These are phyloP conservation scores for Ascochyta viciae-villosae DNA, from an alignment of 2,329 filamentous ascomycete genomes.

Conservation along the genomic window DNA sequence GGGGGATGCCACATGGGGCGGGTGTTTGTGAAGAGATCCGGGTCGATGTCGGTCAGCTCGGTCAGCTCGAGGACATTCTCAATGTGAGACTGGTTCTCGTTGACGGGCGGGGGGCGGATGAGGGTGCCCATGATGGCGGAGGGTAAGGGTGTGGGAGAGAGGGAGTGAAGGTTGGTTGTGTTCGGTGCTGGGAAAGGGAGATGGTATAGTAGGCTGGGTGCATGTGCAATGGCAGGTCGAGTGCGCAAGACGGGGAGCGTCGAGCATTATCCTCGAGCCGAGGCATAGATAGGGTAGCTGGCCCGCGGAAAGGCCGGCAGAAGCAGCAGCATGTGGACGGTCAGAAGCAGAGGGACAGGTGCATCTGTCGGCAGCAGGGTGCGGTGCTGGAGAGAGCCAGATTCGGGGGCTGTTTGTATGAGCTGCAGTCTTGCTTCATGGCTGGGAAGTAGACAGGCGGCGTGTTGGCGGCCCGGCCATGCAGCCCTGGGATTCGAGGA, in stretches of 20 bases:
- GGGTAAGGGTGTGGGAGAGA: not conserved
- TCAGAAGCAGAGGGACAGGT: not conserved
- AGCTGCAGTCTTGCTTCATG: too few species aligned
- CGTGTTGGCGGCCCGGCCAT: too few species aligned
- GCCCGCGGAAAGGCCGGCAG: constrained; percentile 4
- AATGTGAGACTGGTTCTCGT: constrained; percentile 77
- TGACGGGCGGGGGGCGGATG: constrained; percentile 75
- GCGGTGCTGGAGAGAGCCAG: too few species aligned
- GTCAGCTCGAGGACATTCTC: constrained; percentile 91
- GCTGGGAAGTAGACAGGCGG: not conserved
- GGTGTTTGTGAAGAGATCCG: constrained; percentile 93
- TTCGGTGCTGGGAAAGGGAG: too few species aligned
- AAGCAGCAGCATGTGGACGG: not conserved
- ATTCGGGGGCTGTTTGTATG: too few species aligned
- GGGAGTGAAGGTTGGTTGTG: not conserved
- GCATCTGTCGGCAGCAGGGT: too few species aligned
- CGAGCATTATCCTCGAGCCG: constrained; percentile 25
- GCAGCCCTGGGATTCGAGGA: too few species aligned
- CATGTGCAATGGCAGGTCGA: constrained; percentile 7
- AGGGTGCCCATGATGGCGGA: constrained; percentile 61
- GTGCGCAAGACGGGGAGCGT: constrained; percentile 5
- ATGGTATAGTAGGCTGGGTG: not conserved
- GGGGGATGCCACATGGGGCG: constrained; percentile 90
- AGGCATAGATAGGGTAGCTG: constrained; percentile 22
- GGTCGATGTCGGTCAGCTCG: constrained; percentile 76